Percentiles rank a stretch among this genome's conserved stretches.
Evolutionary conservation across 106 monocot genomes (phyloP).

Genomic region (Cymbidium sinense): DNA sequence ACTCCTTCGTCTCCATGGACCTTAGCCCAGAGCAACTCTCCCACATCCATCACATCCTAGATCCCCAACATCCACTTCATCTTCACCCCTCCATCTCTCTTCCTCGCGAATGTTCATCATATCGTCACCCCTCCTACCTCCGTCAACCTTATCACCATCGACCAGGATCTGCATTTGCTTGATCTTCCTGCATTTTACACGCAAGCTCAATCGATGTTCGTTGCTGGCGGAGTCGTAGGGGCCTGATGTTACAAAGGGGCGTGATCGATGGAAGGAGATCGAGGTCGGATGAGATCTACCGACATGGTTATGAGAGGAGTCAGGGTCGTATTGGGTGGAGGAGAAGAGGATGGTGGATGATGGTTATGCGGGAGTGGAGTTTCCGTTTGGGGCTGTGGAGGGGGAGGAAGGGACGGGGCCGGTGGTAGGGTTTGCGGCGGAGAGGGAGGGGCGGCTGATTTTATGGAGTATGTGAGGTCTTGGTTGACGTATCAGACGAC

Average conservation of each 20-base stretch:
- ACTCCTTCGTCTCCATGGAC: slow-evolving; percentile 56
- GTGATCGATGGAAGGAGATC: slow-evolving; percentile 13
- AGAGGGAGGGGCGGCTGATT: slow-evolving; percentile 30
- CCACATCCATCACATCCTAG: slow-evolving; percentile 19
- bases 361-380: slow-evolving; percentile 37
- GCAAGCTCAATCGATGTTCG: slow-evolving; percentile 27
- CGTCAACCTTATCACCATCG: slow-evolving; percentile 76
- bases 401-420: slow-evolving; percentile 61
- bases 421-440: slow-evolving; percentile 36
- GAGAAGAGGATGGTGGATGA: slow-evolving; percentile 37
- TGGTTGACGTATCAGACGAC: slow-evolving; percentile 91
- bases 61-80: slow-evolving; percentile 59
- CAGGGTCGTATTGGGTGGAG: slow-evolving; percentile 45
- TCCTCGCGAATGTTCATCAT: slow-evolving; percentile 17
- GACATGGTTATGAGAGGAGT: slow-evolving; percentile 21
- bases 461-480: slow-evolving; percentile 48
- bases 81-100: slow-evolving; percentile 28
- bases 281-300: slow-evolving; percentile 37
- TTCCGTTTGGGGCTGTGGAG: slow-evolving; percentile 65
- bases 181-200: slow-evolving; percentile 59
- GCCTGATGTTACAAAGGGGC: slow-evolving; percentile 69
- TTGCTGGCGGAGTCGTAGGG: slow-evolving; percentile 39
- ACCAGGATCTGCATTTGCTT: slow-evolving; percentile 87
- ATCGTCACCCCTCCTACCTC: slow-evolving; percentile 28
- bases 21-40: slow-evolving; percentile 54